Evolutionary conservation across 345 rosid genomes (phyloP), one percentile per base, ranked within the genome.

Genomic region (Rhizophora apiculata): DNA sequence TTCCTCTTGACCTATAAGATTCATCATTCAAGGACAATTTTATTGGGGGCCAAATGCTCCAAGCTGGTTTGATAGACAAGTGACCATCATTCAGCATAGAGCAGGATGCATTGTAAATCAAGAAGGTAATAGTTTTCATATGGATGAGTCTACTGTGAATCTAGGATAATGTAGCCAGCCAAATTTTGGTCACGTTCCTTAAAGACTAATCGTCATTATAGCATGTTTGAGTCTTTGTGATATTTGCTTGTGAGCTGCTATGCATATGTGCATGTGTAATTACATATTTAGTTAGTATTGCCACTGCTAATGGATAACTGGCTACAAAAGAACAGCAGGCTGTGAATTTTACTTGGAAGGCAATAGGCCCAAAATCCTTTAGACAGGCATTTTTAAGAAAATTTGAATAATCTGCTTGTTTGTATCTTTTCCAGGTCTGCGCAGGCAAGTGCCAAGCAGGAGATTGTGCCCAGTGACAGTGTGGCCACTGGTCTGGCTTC

Each of bases 401-500:
- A 66, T 31, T 64, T 43, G 18, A 2, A 4, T 78, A 60, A 60
- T 56, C 15, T 57, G 29, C 64, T 48, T 74, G 54, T 43, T 73
- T 52, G 46, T 26, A 69, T 64, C 56, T 68, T 48, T 64, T 16
- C 66, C 82, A 91, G 95, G 80, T 76, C 81, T 7, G 32, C 78
- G 34, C 87, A 70, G 71, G 52, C 86, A 1, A 65, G 64, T 70
- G 69, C 73, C 57, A 85, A 72, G 82, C 88, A 60, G 53, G 72
- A 74, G 52, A 51, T 81, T 29, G 60, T 65, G 27, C 85, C 85
- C 34, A 61, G 60, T 76, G 77, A 80, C 24, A 61, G 74, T 27
- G 67, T 62, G 62, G 78, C 81, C 57, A 52, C 79, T 0, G 88
- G 88, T 64, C 69, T 88, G 52, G 80, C 87, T 20, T 79, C 90